Evolutionary conservation across 805 yeast genomes (phyloP), one percentile per base, ranked within the genome.

Genomic region (Cyberlindnera mycetangii): DNA sequence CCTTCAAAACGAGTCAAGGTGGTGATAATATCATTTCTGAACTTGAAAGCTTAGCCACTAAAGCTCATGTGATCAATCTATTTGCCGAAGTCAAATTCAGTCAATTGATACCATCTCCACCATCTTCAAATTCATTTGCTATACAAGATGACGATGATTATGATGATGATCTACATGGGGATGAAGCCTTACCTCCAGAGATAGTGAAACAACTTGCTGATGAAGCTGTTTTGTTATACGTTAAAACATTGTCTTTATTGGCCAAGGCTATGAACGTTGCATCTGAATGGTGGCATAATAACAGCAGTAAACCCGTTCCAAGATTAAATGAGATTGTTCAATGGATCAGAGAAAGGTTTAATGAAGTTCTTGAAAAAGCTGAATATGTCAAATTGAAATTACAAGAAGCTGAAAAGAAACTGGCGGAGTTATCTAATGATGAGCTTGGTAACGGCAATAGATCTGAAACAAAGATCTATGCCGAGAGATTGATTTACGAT

Each of bases 1-100:
- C 43, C 8, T 45, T 45, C 47, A 41, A 51, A 42, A 39, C 41
- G 7, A 39, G 39, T 16, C 41, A 35, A 17, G 52, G 52, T 19
- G 17, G 62, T 55, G 45, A 74, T 65, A 62, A 64, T 47, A 69
- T 76, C 17, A 62, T 75, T 7, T 53, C 59, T 21, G 70, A 73
- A 44, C 69, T 90, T 47, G 96, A 89, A 61, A 71, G 80, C 1
- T 67, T 89, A 36, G 89, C 96, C 2, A 89, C 97, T 1, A 89
- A 89, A 67, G 89, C 96, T 0, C 93, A 89, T 59, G 96, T 95
- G 0, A 81, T 93, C 17, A 81, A 83, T 51, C 71, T 89, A 25
- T 89, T 84, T 69, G 98, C 97, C 0, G 96, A 89, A 53, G 89
- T 89, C 21, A 93, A 93, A 64, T 88, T 83, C 56, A 74, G 84